Base-by-base conservation (phyloP, 2,329 filamentous ascomycete species). In the Microthyrium microscopicum region DNA sequence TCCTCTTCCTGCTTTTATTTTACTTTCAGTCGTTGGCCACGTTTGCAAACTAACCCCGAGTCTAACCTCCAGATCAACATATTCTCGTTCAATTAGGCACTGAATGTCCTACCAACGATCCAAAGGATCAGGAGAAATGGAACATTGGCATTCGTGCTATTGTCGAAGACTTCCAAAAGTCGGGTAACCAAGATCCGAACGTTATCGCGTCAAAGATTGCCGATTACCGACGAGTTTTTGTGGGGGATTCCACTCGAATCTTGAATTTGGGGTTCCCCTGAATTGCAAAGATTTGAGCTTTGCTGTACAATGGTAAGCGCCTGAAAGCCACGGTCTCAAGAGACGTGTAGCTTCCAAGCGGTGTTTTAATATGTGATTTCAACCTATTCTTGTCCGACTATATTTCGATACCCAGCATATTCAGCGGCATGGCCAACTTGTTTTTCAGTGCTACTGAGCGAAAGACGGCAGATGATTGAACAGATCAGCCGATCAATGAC, bases 61-160 rank as follows among this genome's bases (percentile, higher is more conserved):
- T 43, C 53, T 55, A 61, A 45, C 62, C 51, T 50, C 43, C 20
- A 84, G 78, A 82, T 60, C 72, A 77, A 52, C 70, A 74, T 49
- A 73, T 83, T 42, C 69, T 84, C 42, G 64, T 79, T 36, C 72
- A 79, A 43, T 67, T 84, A 34, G 77, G 77, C 28, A 72, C 67
- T 29, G 64, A 70, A 28, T 71, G 75, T 26, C 53, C 54, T 40
- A 71, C 71, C 42, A 73, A 71, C 48, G 67, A 62, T 26, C 67
- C 67, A 43, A 66, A 72, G 38, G 65, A 74, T 40, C 68, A 68
- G 49, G 59, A 64, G 36, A 60, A 62, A 40, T 58, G 53, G 53
- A 54, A 51, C 20, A 46, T 49, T 26, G 55, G 53, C 24, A 41
- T 58, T 27, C 51, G 48, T 30, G 39, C 41, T 26, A 49, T 58